Percentiles rank a stretch among this genome's conserved stretches.
Evolutionary conservation across 495 filamentous ascomycete species (phyloP).

Genomic region (Evernia prunastri): DNA sequence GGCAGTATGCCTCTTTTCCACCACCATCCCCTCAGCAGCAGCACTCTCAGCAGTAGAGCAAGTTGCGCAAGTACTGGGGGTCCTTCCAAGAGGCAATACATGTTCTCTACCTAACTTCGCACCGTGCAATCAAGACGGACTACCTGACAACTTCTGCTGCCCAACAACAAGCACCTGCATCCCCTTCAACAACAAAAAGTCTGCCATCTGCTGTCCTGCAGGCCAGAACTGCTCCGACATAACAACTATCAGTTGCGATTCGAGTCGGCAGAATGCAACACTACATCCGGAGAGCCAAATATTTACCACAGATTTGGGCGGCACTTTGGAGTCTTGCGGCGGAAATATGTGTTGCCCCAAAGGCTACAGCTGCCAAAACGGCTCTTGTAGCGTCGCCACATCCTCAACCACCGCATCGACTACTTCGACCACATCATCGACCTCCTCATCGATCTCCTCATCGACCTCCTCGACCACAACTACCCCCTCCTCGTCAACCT

Average conservation of each 20-base stretch:
- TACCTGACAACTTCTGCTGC: conserved; percentile 76
- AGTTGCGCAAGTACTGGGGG: conserved; percentile 31
- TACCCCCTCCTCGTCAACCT: conserved; percentile 17
- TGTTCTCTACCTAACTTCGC: conserved; percentile 42
- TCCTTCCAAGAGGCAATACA: conserved; percentile 33
- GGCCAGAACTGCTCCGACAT: conserved; percentile 59
- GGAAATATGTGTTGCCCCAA: conserved; percentile 62
- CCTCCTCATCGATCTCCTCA: conserved; percentile 28
- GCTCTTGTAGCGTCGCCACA: conserved; percentile 33
- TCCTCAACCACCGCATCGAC: conserved; percentile 28
- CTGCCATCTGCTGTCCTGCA: conserved; percentile 71
- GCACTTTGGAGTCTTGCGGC: conserved; percentile 51
- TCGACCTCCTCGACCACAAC: conserved; percentile 28
- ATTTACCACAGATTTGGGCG: conserved; percentile 60
- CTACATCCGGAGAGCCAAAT: conserved; percentile 53
- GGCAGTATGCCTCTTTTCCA: conserved; percentile 29
- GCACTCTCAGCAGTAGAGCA: conserved; percentile 26
- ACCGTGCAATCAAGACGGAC: conserved; percentile 45
- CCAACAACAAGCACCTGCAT: conserved; percentile 54
- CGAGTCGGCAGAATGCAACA: conserved; percentile 57
- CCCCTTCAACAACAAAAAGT: conserved; percentile 56
- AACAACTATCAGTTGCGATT: conserved; percentile 63
- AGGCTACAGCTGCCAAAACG: conserved; percentile 62
- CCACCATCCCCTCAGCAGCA: conserved; percentile 23
- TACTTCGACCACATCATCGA: conserved; percentile 21